These are phyloP conservation scores for Sporothrix sp. DNA, from an alignment of 2,329 filamentous ascomycete genomes.

Conservation along the genomic window DNA sequence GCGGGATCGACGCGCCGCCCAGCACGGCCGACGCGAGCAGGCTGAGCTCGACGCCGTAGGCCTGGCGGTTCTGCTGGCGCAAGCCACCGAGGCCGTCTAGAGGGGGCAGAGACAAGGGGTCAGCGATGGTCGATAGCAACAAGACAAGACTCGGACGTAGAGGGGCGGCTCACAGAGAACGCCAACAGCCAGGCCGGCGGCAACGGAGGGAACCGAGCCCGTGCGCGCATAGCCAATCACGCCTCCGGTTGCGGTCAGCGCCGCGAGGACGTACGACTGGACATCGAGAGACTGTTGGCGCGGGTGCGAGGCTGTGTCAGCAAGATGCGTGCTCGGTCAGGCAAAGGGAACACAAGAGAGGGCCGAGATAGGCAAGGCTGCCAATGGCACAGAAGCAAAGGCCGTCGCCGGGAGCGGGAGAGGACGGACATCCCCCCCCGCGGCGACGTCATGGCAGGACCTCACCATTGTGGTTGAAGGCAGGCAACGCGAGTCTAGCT, in stretches of 20 bases:
- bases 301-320: slow-evolving; percentile 6
- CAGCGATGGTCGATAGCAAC: no score
- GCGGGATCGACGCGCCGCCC: slow-evolving; percentile 72
- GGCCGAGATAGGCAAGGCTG: not conserved
- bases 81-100: slow-evolving; percentile 68
- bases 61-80: slow-evolving; percentile 62
- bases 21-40: slow-evolving; percentile 80
- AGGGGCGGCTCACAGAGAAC: slow-evolving; percentile 38
- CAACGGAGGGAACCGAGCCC: slow-evolving; percentile 75
- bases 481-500: no score
- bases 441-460: no score
- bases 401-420: no score
- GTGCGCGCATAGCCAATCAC: slow-evolving; percentile 79
- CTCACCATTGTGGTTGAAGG: no score
- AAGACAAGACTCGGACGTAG: no score
- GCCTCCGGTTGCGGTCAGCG: slow-evolving; percentile 77
- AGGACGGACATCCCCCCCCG: no score
- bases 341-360: not conserved
- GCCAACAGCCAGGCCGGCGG: slow-evolving; percentile 77
- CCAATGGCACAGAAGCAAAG: no score
- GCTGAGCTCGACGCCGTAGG: slow-evolving; percentile 82
- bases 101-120: not conserved
- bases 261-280: slow-evolving; percentile 69
- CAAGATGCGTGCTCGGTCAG: not conserved
- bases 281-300: slow-evolving; percentile 22